These are phyloP conservation scores for Globisporangium paddicum DNA, from an alignment of 352 stramenopile genomes.

Conservation along the genomic window DNA sequence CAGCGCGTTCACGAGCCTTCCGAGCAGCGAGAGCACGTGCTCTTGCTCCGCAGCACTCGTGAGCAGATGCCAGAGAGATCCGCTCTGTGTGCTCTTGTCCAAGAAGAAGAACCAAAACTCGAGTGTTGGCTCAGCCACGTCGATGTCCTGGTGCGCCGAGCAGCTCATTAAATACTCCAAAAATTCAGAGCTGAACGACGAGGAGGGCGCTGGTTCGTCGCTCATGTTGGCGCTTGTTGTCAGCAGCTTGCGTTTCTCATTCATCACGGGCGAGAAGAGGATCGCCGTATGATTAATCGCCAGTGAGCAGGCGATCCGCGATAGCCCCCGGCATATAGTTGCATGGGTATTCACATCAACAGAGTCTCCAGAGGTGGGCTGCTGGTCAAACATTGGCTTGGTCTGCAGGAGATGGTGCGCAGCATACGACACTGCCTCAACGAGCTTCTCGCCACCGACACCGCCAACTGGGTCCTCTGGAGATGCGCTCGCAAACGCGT, in stretches of 20 bases:
- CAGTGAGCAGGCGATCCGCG: constrained; percentile 38
- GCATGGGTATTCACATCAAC: constrained; percentile 15
- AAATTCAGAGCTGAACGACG: constrained; percentile 27
- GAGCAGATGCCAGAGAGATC: constrained; percentile 38
- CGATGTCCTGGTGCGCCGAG: constrained; percentile 44
- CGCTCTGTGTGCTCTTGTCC: constrained; percentile 46
- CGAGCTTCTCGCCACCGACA: constrained; percentile 12
- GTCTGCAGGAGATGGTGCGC: constrained; percentile 21
- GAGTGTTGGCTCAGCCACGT: constrained; percentile 64
- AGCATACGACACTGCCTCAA: constrained; percentile 25
- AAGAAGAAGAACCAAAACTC: constrained; percentile 90
- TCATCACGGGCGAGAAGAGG: constrained; percentile 23
- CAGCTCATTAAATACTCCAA: constrained; percentile 62
- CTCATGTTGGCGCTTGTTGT: background rate
- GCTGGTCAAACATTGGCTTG: constrained; percentile 19
- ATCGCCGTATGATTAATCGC: constrained; percentile 37
- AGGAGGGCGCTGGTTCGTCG: background rate
- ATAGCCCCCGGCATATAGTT: constrained; percentile 28
- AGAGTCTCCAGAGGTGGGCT: background rate
- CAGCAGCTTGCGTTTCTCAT: background rate
- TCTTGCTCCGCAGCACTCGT: constrained; percentile 19
- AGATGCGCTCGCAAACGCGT: constrained; percentile 41
- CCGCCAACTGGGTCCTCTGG: constrained; percentile 7
- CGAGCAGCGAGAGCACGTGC: constrained; percentile 40
- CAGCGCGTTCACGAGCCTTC: constrained; percentile 60